Conservation (phyloP, 805 yeast genomes). For the Spencermartinsiella europaea region DNA sequence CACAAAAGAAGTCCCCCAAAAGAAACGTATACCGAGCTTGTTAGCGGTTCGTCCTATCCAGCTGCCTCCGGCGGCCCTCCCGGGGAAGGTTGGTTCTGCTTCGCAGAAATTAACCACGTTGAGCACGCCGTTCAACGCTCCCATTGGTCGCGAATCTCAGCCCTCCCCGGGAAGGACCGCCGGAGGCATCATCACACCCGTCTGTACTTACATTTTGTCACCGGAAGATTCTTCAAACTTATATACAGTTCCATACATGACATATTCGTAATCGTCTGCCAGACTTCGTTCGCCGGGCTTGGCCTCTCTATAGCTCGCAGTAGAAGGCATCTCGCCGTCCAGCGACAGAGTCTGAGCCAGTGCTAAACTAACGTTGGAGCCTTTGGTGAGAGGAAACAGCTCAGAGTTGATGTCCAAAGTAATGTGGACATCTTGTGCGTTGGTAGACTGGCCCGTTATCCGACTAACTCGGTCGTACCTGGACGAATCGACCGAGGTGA, state of each 20-base stretch:
- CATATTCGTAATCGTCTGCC: constrained; percentile 97
- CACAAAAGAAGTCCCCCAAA: constrained; percentile 94
- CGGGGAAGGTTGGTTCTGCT: too few relatives aligned
- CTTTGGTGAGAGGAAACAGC: constrained; percentile 73
- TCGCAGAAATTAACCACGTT: too few relatives aligned
- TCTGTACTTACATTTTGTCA: constrained; percentile 43
- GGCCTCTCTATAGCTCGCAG: constrained; percentile 71
- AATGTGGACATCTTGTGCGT: constrained; percentile 72
- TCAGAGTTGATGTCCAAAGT: constrained; percentile 89
- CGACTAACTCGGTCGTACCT: constrained; percentile 91
- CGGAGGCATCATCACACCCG: too few relatives aligned
- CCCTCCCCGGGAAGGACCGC: too few relatives aligned
- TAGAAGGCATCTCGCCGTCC: constrained; percentile 44
- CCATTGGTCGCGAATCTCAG: too few relatives aligned
- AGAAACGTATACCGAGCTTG: constrained; percentile 82
- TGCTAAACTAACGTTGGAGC: constrained; percentile 79
- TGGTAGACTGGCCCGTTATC: constrained; percentile 79
- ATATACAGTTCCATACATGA: constrained; percentile 96
- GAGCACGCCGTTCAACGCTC: too few relatives aligned
- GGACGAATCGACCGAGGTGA: constrained; percentile 78
- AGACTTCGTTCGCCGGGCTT: constrained; percentile 75
- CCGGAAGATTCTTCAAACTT: constrained; percentile 84
- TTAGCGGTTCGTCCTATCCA: constrained; percentile 21
- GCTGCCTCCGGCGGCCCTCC: not conserved
- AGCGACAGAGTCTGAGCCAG: constrained; percentile 68